Evolutionary conservation across 306 rosid genomes (phyloP).

Genomic region (Senna tora): DNA sequence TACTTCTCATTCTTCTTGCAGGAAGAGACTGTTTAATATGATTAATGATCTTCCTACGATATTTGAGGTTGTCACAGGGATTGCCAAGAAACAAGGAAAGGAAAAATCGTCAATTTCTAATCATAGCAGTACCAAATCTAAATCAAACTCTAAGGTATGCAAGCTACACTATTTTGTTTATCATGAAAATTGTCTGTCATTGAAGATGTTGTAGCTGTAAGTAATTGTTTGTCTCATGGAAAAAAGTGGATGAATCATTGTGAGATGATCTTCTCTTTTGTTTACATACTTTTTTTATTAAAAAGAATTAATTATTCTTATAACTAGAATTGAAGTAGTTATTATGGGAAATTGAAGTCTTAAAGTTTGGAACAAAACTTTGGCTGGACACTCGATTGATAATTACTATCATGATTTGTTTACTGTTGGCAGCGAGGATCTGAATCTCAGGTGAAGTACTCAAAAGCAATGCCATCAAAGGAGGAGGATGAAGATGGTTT

Average conservation of each 20-base stretch:
- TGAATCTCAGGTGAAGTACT: slow-evolving; percentile 53
- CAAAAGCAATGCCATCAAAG: slow-evolving; percentile 54
- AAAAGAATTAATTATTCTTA: no score
- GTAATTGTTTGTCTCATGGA: background rate
- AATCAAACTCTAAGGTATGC: slow-evolving; percentile 69
- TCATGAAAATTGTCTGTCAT: background rate
- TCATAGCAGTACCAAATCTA: slow-evolving; percentile 71
- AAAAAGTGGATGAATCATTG: background rate
- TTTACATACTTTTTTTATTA: slow-evolving; percentile 11
- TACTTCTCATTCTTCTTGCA: slow-evolving; percentile 47
- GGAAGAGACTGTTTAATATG: slow-evolving; percentile 86
- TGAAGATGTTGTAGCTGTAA: background rate
- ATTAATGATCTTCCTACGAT: slow-evolving; percentile 91
- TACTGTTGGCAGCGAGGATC: slow-evolving; percentile 60
- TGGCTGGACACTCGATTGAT: background rate
- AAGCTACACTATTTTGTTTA: background rate
- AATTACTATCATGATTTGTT: background rate
- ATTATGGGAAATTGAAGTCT: background rate
- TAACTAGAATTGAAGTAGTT: slow-evolving; percentile 10
- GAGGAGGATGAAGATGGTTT: slow-evolving; percentile 58
- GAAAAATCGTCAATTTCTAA: slow-evolving; percentile 73
- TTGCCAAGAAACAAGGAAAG: slow-evolving; percentile 73
- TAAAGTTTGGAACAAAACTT: background rate
- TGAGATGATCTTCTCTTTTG: background rate
- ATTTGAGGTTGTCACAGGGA: slow-evolving; percentile 78